Conservation (phyloP, 805 yeast genomes). For the Starmerella apis region DNA sequence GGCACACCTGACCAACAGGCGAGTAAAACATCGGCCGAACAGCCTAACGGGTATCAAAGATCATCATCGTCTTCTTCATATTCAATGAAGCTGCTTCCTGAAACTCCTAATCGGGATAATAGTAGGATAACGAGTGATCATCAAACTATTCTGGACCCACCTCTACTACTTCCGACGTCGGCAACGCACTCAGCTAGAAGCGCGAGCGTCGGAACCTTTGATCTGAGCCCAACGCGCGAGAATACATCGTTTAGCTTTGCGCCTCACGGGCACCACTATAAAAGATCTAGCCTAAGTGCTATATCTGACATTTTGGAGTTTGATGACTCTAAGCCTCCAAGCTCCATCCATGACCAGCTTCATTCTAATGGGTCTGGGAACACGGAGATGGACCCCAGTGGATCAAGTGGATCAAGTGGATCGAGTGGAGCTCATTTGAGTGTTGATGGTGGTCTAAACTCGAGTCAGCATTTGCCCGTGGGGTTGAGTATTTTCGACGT, state of each 20-base stretch:
- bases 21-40: too few species aligned
- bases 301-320: slow-evolving; percentile 13
- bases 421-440: neutral
- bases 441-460: neutral
- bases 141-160: neutral
- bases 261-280: neutral
- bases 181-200: slow-evolving; percentile 10
- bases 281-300: neutral
- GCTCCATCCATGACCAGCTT: neutral
- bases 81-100: neutral
- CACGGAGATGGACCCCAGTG: neutral
- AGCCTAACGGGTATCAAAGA: too few species aligned
- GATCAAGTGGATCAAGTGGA: neutral
- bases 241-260: neutral
- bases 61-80: too few species aligned
- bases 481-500: slow-evolving; percentile 5
- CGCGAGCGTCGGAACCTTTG: slow-evolving; percentile 13
- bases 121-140: neutral
- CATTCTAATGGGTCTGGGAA: neutral
- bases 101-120: neutral
- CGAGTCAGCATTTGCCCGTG: neutral
- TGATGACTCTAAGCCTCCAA: neutral
- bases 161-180: slow-evolving; percentile 2
- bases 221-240: slow-evolving; percentile 11
- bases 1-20: too few species aligned